Base-by-base conservation (phyloP, 2,329 filamentous ascomycete genomes). In the Fusarium sp. region DNA sequence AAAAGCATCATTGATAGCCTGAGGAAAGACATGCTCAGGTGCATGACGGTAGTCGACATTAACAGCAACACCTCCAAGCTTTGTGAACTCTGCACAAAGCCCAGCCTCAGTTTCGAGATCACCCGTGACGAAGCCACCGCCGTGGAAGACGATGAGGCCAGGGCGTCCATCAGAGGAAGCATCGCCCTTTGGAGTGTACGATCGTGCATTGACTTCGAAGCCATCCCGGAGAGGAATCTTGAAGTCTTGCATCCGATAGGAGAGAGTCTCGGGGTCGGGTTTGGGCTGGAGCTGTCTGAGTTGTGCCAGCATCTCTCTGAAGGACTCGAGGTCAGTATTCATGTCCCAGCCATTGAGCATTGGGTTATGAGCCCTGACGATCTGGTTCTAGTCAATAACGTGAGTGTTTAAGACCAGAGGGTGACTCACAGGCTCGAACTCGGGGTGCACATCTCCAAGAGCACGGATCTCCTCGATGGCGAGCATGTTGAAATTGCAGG, bases 21-120 rank as follows among this genome's bases (percentile, higher is more conserved):
- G 62, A 16, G 77, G 76, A 29, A 78, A 78, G 10, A 70, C 57
- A 52, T 76, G 69, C 32, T 79, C 76, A 9, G 77, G 75, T 3
- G 77, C 75, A 59, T 70, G 74, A 7, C 78, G 69, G 57, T 77
- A 78, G 34, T 72, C 67, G 20, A 77, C 57, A 44, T 75, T 75
- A 16, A 78, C 61, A 8, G 70, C 69, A 22, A 79, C 45, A 6
- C 76, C 72, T 6, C 75, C 76, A 12, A 79, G 58, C 10, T 61
- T 57, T 8, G 69, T 69, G 47, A 78, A 78, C 38, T 70, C 45
- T 11, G 46, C 66, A 53, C 76, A 79, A 5, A 77, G 69, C 22
- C 64, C 56, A 8, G 69, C 69, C 54, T 74, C 70, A 8, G 65
- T 73, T 5, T 76, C 68, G 18, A 78, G 52, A 45, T 76, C 70